Conservation (phyloP, 2,329 filamentous ascomycete genomes). For the Pseudogymnoascus sp. region DNA sequence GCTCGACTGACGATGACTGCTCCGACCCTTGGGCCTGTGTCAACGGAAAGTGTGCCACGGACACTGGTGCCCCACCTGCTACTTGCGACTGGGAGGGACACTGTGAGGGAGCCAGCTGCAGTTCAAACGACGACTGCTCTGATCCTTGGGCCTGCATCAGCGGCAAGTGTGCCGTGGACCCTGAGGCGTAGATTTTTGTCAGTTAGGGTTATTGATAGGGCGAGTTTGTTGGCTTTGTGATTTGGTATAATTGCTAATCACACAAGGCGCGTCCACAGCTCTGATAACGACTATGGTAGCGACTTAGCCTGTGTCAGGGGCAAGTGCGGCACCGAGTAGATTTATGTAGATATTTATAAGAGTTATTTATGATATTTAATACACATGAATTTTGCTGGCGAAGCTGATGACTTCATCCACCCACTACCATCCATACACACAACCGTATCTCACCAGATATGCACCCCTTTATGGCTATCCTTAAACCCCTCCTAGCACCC, state of each 20-base stretch:
- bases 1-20: constrained; percentile 15
- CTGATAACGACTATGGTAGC: no score
- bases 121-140: constrained; percentile 14
- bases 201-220: no score
- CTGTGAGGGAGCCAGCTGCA: constrained; percentile 16
- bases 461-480: no score
- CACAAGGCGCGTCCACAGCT: no score
- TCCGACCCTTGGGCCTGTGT: constrained; percentile 15
- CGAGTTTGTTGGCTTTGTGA: no score
- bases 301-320: background rate
- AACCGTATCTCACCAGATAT: no score
- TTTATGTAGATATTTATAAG: background rate
- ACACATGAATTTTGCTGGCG: background rate
- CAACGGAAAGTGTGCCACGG: constrained; percentile 14
- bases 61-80: background rate
- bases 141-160: constrained; percentile 14
- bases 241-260: no score
- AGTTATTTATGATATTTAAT: background rate
- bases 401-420: no score
- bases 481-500: no score
- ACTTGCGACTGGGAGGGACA: constrained; percentile 17
- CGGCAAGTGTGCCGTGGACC: constrained; percentile 11
- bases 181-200: background rate
- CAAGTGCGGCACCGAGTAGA: background rate
- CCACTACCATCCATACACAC: no score